phyloP scores from a whole-genome alignment of 768 basidiomycete species.

The Trametes meyenii region DNA sequence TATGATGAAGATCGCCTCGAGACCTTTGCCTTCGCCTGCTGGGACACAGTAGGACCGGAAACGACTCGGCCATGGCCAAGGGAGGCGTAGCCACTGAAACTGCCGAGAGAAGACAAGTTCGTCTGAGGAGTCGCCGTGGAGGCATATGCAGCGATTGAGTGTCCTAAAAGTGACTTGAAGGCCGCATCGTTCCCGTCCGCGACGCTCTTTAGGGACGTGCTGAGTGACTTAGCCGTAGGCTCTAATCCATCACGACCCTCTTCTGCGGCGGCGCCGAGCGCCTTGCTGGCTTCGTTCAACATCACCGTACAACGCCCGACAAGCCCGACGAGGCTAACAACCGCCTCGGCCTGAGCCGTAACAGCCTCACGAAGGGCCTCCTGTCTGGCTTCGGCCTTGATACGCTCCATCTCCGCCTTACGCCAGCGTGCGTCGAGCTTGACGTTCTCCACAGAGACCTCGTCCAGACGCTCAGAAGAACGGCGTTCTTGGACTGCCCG shows the following conservation, averaged over 20 bases:
- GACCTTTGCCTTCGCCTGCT: conserved; percentile 36
- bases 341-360: conserved; percentile 62
- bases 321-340: conserved; percentile 78
- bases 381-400: conserved; percentile 66
- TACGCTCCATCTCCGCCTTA: conserved; percentile 70
- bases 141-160: conserved; percentile 64
- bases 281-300: conserved; percentile 59
- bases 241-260: conserved; percentile 41
- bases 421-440: conserved; percentile 67
- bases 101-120: conserved; percentile 40
- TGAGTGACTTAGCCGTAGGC: conserved; percentile 49
- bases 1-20: conserved; percentile 51
- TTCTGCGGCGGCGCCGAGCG: conserved; percentile 43
- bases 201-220: conserved; percentile 52
- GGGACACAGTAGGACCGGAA: conserved; percentile 48
- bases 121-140: conserved; percentile 34
- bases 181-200: conserved; percentile 71
- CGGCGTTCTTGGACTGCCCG: conserved; percentile 81
- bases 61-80: conserved; percentile 50
- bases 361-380: conserved; percentile 66
- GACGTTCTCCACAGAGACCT: conserved; percentile 66
- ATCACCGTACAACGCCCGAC: conserved; percentile 77
- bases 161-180: conserved; percentile 68
- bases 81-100: conserved; percentile 53
- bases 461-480: conserved; percentile 73